Evolutionary conservation across 2,329 filamentous ascomycete genomes (phyloP).

Genomic region (Beauveria sp.): DNA sequence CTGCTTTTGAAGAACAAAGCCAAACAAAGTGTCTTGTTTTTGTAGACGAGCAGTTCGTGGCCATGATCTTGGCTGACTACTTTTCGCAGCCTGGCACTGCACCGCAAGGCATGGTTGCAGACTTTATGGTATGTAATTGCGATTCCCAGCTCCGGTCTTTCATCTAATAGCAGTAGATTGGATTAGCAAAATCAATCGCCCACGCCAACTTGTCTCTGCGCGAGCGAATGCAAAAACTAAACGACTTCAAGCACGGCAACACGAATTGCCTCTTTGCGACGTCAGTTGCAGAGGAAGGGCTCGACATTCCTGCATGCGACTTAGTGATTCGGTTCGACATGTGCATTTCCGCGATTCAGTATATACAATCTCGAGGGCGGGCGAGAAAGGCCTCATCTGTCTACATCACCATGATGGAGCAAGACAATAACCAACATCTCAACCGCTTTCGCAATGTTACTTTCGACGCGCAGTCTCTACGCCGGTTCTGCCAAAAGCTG

Average conservation of each 20-base stretch:
- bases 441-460: constrained; percentile 51
- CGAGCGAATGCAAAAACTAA: constrained; percentile 66
- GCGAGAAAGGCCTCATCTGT: constrained; percentile 71
- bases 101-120: constrained; percentile 51
- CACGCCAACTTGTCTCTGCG: constrained; percentile 60
- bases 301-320: constrained; percentile 62
- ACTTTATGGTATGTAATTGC: constrained; percentile 47
- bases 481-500: constrained; percentile 66
- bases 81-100: constrained; percentile 49
- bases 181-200: constrained; percentile 22
- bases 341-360: constrained; percentile 85
- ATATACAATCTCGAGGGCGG: constrained; percentile 85
- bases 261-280: constrained; percentile 61
- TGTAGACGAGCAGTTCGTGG: constrained; percentile 71
- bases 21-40: constrained; percentile 70
- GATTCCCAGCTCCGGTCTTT: background rate
- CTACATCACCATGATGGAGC: constrained; percentile 79
- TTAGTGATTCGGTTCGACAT: constrained; percentile 72
- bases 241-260: constrained; percentile 51
- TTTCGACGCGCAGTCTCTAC: constrained; percentile 55
- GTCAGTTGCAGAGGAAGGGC: constrained; percentile 59
- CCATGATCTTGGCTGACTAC: constrained; percentile 62
- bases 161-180: constrained; percentile 21
- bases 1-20: constrained; percentile 55
- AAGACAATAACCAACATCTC: constrained; percentile 54